Base-by-base conservation (phyloP, 2,329 filamentous ascomycete genomes). In the Calonectria henricotiae region DNA sequence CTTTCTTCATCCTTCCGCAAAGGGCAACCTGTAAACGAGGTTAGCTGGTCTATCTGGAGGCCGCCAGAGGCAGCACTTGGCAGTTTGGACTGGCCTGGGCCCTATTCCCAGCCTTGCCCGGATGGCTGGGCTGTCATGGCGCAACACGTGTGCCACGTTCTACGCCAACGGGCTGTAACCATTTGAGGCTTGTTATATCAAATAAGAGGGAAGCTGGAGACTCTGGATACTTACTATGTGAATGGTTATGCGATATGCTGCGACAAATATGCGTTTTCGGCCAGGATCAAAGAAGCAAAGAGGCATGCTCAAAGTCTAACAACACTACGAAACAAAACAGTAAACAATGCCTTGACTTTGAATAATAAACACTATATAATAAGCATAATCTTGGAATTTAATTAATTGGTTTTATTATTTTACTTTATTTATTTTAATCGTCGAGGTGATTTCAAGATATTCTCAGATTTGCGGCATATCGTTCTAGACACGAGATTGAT, bases 131-230 rank as follows among this genome's bases (percentile, higher is more conserved):
- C 25, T n/a, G 13, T 54, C 49, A 35, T n/a, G 17, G 4, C n/a
- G 49, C n/a, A 54, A 35, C 27, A 35, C 27, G 27, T 35, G 49
- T 54, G 30, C 8, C 49, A 54, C 17, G 49, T 54, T 17, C n/a
- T 54, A 27, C 27, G 9, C 49, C 27, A 23, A 54, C 13, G 49
- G 30, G 32, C 49, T 15, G 32, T 23, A 39, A 25, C n/a, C 49
- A 6, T 41, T 17, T 41, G 39, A 17, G 6, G 2, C 12, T 17
- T 17, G 39, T 11, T 17, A 41, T 17, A 41, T 17, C 13, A 17
- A 6, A 17, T 1, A 17, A 15, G 39, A 41, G 3, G 39, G 12
- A 41, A 41, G 39, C 17, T 17, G 7, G 27, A 13, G 39, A 41
- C 13, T 41, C 13, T 41, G 11, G 39, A 17, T 17, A 6, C 20